Percentiles rank a stretch among this genome's conserved stretches.
Evolutionary conservation across 306 rosid genomes (phyloP).

Genomic region (Ormosia emarginata): DNA sequence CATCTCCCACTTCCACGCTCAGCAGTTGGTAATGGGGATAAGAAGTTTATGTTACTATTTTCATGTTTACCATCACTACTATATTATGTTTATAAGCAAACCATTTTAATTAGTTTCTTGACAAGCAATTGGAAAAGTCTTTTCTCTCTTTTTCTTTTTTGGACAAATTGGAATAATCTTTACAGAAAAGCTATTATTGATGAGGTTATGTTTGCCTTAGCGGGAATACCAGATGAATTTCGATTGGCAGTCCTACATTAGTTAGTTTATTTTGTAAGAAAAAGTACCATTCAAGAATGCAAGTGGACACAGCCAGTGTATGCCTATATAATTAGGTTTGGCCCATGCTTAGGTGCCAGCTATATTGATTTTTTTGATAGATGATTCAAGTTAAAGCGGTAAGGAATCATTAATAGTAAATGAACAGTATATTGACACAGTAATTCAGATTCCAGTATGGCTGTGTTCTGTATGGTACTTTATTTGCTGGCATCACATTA

Average conservation of each 20-base stretch:
- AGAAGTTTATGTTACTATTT: conserved; percentile 12
- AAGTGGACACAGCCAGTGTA: not conserved
- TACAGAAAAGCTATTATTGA: not conserved
- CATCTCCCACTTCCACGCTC: not conserved
- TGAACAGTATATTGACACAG: not conserved
- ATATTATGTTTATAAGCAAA: conserved; percentile 18
- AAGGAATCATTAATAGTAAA: not conserved
- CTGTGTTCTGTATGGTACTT: not conserved
- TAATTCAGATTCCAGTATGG: not conserved
- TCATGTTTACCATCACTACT: conserved; percentile 11
- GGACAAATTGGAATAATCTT: not conserved
- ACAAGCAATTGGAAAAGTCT: not conserved
- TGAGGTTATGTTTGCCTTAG: not conserved
- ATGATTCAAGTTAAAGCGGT: not conserved
- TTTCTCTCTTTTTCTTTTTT: not conserved
- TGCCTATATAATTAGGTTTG: not conserved
- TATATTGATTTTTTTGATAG: not conserved
- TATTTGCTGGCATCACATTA: not conserved
- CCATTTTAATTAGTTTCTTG: not conserved
- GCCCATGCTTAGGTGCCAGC: not conserved
- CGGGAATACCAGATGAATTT: not conserved
- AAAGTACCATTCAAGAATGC: not conserved
- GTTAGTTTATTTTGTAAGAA: not conserved
- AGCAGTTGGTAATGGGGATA: not conserved
- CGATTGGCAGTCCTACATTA: not conserved